phyloP scores from a whole-genome alignment of 2,329 filamentous ascomycete species.

The Alternaria postmessia region DNA sequence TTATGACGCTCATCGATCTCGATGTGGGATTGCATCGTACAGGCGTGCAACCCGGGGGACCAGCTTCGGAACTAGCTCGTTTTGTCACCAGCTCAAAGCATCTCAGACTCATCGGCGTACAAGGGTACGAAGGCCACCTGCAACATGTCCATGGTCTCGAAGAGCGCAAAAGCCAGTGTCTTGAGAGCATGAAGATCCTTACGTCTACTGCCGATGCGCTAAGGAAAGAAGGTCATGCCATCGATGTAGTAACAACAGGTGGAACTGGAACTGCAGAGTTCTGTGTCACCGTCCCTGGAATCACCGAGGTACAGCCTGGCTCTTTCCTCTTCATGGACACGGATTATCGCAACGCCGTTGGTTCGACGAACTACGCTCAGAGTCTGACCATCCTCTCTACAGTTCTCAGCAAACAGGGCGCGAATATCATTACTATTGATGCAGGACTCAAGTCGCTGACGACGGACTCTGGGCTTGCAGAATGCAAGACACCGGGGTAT shows the following conservation, averaged over 20 bases:
- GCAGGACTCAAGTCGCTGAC: constrained; percentile 61
- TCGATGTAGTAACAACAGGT: constrained; percentile 61
- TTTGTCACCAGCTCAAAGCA: constrained; percentile 50
- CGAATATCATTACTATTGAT: constrained; percentile 58
- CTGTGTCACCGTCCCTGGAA: constrained; percentile 59
- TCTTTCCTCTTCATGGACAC: constrained; percentile 67
- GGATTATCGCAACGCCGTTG: constrained; percentile 63
- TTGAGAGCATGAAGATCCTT: constrained; percentile 57
- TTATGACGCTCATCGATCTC: constrained; percentile 58
- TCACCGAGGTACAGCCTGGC: constrained; percentile 64
- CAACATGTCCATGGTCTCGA: constrained; percentile 60
- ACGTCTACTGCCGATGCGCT: constrained; percentile 55
- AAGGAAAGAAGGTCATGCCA: constrained; percentile 53
- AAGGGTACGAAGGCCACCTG: constrained; percentile 63
- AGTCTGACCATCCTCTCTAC: constrained; percentile 60
- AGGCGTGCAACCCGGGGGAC: constrained; percentile 55
- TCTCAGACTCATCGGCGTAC: constrained; percentile 58
- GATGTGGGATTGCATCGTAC: constrained; percentile 62
- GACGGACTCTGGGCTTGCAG: constrained; percentile 61
- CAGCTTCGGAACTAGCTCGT: constrained; percentile 52
- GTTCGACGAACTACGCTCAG: constrained; percentile 56
- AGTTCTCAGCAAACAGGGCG: constrained; percentile 59
- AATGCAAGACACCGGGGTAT: constrained; percentile 56
- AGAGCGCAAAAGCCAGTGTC: constrained; percentile 54
- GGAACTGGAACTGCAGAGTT: constrained; percentile 64